Evolutionary conservation across 768 basidiomycete species (phyloP).

Genomic region (Auricularia auricula-judae): DNA sequence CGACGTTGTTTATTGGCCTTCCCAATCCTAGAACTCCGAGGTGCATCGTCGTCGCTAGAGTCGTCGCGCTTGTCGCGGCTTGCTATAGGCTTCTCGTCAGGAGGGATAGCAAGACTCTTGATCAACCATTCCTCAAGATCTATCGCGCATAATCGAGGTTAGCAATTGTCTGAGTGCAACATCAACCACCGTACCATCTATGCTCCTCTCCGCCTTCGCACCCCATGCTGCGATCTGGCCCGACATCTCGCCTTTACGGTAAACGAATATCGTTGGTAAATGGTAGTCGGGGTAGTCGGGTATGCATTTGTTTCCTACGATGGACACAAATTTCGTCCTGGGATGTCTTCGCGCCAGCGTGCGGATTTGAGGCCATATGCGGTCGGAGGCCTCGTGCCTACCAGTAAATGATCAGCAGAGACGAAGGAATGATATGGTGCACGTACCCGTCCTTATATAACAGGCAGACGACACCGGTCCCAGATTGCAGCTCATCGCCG

Average conservation of each 20-base stretch:
- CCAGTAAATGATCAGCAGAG: not conserved
- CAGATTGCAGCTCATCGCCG: conserved; percentile 46
- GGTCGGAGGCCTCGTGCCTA: conserved; percentile 68
- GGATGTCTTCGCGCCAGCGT: conserved; percentile 74
- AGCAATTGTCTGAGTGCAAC: not conserved
- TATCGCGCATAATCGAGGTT: conserved; percentile 15
- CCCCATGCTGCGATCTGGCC: conserved; percentile 83
- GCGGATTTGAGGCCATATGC: conserved; percentile 56
- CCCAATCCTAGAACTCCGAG: conserved; percentile 36
- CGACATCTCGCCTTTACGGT: conserved; percentile 82
- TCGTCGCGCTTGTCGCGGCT: conserved; percentile 12
- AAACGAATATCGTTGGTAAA: conserved; percentile 85
- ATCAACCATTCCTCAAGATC: conserved; percentile 65
- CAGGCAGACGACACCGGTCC: conserved; percentile 90
- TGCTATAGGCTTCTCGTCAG: conserved; percentile 33
- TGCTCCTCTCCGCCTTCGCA: conserved; percentile 59
- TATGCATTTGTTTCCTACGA: conserved; percentile 90
- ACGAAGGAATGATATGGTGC: not conserved
- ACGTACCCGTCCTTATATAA: conserved; percentile 91
- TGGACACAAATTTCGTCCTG: conserved; percentile 90
- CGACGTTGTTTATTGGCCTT: conserved; percentile 44
- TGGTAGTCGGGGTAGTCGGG: conserved; percentile 89
- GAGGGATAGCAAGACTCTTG: conserved; percentile 53
- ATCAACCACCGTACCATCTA: conserved; percentile 49
- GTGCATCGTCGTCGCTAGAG: conserved; percentile 34